Percentiles rank a stretch among this genome's conserved stretches.
These are phyloP conservation scores for Osmozyma mogii DNA, from an alignment of 805 yeast genomes.

Conservation along the genomic window DNA sequence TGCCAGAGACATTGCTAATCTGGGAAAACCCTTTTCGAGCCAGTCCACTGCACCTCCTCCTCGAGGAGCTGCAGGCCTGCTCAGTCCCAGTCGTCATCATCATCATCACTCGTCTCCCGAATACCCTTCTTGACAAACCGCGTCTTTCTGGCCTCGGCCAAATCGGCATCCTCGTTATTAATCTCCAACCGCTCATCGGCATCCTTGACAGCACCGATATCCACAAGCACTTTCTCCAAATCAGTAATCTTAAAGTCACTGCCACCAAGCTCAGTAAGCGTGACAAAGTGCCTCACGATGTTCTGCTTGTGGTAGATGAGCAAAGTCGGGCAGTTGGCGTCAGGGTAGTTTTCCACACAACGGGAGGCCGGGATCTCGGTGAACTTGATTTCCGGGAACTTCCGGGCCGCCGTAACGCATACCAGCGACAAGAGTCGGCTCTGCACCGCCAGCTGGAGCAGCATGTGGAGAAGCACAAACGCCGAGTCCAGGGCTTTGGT, in stretches of 20 bases:
- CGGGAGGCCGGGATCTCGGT: slow-evolving; percentile 87
- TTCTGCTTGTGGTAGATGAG: slow-evolving; percentile 72
- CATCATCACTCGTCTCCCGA: slow-evolving; percentile 25
- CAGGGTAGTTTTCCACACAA: slow-evolving; percentile 91
- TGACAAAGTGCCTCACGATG: slow-evolving; percentile 73
- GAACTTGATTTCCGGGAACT: slow-evolving; percentile 76
- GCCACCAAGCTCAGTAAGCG: slow-evolving; percentile 79
- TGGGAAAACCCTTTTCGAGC: too few species aligned
- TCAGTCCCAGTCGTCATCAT: slow-evolving; percentile 22
- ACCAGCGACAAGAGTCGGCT: slow-evolving; percentile 61
- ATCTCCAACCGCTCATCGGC: slow-evolving; percentile 59
- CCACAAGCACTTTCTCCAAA: slow-evolving; percentile 65
- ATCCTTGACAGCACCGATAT: slow-evolving; percentile 54
- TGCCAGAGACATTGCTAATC: too few species aligned
- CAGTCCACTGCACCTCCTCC: too few species aligned
- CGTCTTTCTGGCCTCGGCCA: slow-evolving; percentile 43
- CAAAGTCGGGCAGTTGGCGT: slow-evolving; percentile 82
- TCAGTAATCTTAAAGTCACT: slow-evolving; percentile 63
- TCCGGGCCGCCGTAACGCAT: slow-evolving; percentile 50
- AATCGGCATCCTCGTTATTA: slow-evolving; percentile 46
- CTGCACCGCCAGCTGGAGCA: slow-evolving; percentile 61
- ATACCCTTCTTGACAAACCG: slow-evolving; percentile 53
- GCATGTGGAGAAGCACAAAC: slow-evolving; percentile 47
- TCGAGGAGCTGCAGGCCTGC: too few species aligned
- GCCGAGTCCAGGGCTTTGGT: not conserved